Conservation (phyloP, 257 asterid genomes). For the Solanum rostratum region DNA sequence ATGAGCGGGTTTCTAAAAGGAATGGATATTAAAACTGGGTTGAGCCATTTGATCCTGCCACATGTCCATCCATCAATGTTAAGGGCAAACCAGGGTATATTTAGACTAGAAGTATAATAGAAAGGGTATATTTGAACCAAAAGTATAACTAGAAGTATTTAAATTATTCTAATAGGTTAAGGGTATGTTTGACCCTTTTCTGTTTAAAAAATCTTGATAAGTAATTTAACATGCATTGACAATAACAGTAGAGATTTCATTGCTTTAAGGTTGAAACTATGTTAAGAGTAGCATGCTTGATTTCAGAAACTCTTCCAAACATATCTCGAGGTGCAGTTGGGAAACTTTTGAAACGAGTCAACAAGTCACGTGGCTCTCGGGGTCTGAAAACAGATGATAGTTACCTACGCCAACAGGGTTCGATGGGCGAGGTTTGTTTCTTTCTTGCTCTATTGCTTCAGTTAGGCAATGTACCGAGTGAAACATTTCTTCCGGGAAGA, state of each 20-base stretch:
- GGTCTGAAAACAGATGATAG: conserved; percentile 39
- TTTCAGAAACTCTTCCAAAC: conserved; percentile 56
- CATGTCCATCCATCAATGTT: too few species aligned
- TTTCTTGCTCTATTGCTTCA: neutral
- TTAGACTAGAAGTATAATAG: too few species aligned
- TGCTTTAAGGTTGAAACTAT: neutral
- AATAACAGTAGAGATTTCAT: neutral
- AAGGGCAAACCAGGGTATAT: too few species aligned
- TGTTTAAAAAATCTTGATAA: neutral
- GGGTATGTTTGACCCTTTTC: too few species aligned
- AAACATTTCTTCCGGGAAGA: neutral
- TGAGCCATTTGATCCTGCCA: too few species aligned
- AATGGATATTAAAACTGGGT: too few species aligned
- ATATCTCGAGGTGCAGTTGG: conserved; percentile 62
- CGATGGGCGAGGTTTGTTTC: conserved; percentile 23
- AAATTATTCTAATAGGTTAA: too few species aligned
- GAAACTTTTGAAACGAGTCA: conserved; percentile 52
- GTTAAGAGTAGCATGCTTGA: neutral
- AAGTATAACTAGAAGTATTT: too few species aligned
- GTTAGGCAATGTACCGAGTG: neutral
- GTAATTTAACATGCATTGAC: neutral
- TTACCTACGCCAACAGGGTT: conserved; percentile 39
- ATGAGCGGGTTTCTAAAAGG: too few species aligned
- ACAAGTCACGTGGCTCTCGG: conserved; percentile 17
- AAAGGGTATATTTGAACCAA: too few species aligned